These are phyloP conservation scores for Saccharomycopsis microspora DNA, from an alignment of 805 yeast genomes.

Conservation along the genomic window DNA sequence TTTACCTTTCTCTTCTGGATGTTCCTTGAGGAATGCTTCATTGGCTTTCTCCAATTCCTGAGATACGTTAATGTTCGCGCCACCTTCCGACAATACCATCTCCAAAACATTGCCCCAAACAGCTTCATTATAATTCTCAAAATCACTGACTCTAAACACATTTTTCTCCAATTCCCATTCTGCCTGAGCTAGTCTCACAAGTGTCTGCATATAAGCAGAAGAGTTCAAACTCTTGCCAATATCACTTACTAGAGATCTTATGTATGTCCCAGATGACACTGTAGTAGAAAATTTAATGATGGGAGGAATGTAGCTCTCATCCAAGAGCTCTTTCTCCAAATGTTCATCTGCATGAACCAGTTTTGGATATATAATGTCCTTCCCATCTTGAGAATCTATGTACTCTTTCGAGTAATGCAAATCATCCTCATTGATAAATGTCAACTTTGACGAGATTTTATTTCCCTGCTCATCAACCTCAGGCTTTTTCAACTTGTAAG, in stretches of 20 bases:
- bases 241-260: slow-evolving; percentile 82
- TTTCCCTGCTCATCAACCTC: slow-evolving; percentile 34
- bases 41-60: slow-evolving; percentile 27
- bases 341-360: slow-evolving; percentile 19
- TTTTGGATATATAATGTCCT: slow-evolving; percentile 1
- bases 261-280: slow-evolving; percentile 93
- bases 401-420: slow-evolving; percentile 44
- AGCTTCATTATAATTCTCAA: slow-evolving; percentile 44
- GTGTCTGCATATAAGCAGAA: slow-evolving; percentile 79
- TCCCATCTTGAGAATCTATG: slow-evolving; percentile 28
- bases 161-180: slow-evolving; percentile 69
- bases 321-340: slow-evolving; percentile 15
- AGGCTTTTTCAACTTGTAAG: slow-evolving; percentile 33
- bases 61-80: slow-evolving; percentile 24
- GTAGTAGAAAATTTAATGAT: slow-evolving; percentile 59
- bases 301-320: slow-evolving; percentile 45
- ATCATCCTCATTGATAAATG: slow-evolving; percentile 42
- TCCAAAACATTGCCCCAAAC: slow-evolving; percentile 62
- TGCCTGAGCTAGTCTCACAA: slow-evolving; percentile 65
- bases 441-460: slow-evolving; percentile 33
- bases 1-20: slow-evolving; percentile 2
- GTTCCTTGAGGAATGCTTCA: slow-evolving; percentile 13
- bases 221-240: slow-evolving; percentile 72
- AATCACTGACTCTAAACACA: slow-evolving; percentile 58
- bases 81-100: slow-evolving; percentile 38